A percentile compares a stretch with the other conserved stretches of the same genome.
These are phyloP conservation scores for Pseudotulostoma volvatum DNA, from an alignment of 495 filamentous ascomycete genomes.

Conservation along the genomic window DNA sequence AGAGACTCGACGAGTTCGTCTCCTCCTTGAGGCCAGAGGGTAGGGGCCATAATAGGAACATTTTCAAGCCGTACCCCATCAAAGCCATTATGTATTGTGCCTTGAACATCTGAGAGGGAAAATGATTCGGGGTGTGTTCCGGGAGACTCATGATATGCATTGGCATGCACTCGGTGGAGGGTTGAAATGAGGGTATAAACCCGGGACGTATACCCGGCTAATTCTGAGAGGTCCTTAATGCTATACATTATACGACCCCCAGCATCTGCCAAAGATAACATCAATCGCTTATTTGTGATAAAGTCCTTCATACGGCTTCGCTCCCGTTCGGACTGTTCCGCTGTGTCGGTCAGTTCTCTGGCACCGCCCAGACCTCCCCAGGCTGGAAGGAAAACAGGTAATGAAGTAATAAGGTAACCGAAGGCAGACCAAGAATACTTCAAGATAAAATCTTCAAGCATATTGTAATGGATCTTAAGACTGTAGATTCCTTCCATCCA, in stretches of 20 bases:
- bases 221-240: conserved; percentile 88
- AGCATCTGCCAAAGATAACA: conserved; percentile 94
- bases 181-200: conserved; percentile 92
- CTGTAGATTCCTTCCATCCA: conserved; percentile 97
- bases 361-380: conserved; percentile 74
- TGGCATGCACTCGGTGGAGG: conserved; percentile 82
- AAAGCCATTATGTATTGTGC: conserved; percentile 83
- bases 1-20: conserved; percentile 81
- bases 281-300: conserved; percentile 96
- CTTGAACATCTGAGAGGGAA: conserved; percentile 79
- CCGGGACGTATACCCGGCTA: conserved; percentile 90
- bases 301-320: conserved; percentile 92
- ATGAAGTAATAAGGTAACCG: conserved; percentile 80
- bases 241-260: conserved; percentile 98
- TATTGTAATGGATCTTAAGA: conserved; percentile 94
- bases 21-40: conserved; percentile 61
- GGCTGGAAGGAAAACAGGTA: conserved; percentile 87
- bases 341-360: conserved; percentile 38
- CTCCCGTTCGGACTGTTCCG: conserved; percentile 41
- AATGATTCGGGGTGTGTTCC: conserved; percentile 60
- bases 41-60: conserved; percentile 81
- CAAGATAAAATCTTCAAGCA: conserved; percentile 93
- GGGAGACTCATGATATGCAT: conserved; percentile 59
- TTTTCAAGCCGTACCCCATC: conserved; percentile 88
- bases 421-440: conserved; percentile 99